Evolutionary conservation across 495 filamentous ascomycete genomes (phyloP).

Genomic region (Hypoxylon rickii): DNA sequence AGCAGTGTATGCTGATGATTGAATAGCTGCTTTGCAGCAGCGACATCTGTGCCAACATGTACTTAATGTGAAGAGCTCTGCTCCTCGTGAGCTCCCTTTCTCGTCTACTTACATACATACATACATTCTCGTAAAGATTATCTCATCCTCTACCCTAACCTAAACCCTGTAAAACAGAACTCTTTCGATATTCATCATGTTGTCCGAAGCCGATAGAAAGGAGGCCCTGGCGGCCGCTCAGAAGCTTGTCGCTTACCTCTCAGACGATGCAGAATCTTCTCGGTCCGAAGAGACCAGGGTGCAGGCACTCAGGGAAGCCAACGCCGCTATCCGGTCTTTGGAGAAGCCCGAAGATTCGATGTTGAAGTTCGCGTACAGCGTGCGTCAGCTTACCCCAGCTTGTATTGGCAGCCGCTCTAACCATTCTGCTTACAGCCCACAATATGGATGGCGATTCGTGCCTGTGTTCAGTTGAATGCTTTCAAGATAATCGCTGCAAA

Average conservation of each 20-base stretch:
- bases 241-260: slow-evolving; percentile 3
- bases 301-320: slow-evolving; percentile 1
- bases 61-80: no score
- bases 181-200: no score
- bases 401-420: background rate
- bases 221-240: slow-evolving; percentile 7
- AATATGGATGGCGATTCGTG: slow-evolving; percentile 16
- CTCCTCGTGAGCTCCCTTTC: no score
- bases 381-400: background rate
- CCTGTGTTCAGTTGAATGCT: slow-evolving; percentile 4
- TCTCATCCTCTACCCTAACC: no score
- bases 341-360: slow-evolving; percentile 17
- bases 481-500: slow-evolving; percentile 13
- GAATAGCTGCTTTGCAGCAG: no score
- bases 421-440: background rate
- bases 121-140: no score
- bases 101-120: no score
- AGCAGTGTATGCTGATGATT: no score
- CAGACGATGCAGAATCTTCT: slow-evolving; percentile 1
- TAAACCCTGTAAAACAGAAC: no score
- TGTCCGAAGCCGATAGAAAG: background rate
- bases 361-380: slow-evolving; percentile 14
- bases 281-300: slow-evolving; percentile 11
- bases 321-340: background rate
- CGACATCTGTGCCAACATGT: no score